phyloP scores from a whole-genome alignment of 2,329 filamentous ascomycete species.

The Colletotrichum nymphaeae region DNA sequence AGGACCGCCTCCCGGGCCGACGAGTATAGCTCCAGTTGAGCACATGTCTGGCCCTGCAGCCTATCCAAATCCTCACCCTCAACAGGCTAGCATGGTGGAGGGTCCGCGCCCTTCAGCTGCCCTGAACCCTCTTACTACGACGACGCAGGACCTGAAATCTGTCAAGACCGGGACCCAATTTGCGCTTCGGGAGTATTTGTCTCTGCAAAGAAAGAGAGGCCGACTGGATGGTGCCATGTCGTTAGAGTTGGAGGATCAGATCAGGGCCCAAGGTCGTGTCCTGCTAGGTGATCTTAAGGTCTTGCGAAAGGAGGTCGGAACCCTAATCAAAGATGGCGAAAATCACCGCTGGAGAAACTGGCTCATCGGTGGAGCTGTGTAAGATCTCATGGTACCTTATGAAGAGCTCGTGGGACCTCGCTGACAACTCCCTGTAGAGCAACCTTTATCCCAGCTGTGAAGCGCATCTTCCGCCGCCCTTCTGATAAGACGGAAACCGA shows the following conservation, averaged over 20 bases:
- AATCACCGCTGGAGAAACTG: conserved; percentile 63
- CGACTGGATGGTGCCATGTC: conserved; percentile 43
- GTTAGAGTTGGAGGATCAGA: conserved; percentile 54
- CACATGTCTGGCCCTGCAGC: conserved; percentile 26
- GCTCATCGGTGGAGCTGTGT: conserved; percentile 64
- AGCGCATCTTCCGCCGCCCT: conserved; percentile 61
- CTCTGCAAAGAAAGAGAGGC: conserved; percentile 45
- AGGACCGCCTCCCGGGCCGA: conserved; percentile 5
- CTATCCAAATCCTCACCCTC: conserved; percentile 19
- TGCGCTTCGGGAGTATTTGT: conserved; percentile 49
- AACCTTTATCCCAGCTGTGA: conserved; percentile 63
- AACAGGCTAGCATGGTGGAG: conserved; percentile 17
- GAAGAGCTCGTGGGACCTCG: no score
- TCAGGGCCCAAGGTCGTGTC: conserved; percentile 54
- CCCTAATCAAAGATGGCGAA: conserved; percentile 57
- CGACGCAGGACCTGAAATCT: conserved; percentile 44
- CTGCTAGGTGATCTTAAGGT: conserved; percentile 57
- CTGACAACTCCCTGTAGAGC: conserved; percentile 48
- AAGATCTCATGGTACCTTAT: conserved; percentile 43
- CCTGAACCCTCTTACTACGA: conserved; percentile 33
- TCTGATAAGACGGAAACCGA: conserved; percentile 48
- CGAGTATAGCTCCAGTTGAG: conserved; percentile 14
- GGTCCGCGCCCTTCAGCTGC: conserved; percentile 20
- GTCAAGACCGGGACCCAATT: conserved; percentile 49
- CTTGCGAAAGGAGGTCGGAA: conserved; percentile 57